Base-by-base conservation (phyloP, 2,329 filamentous ascomycete genomes). In the Metarhizium sp. region DNA sequence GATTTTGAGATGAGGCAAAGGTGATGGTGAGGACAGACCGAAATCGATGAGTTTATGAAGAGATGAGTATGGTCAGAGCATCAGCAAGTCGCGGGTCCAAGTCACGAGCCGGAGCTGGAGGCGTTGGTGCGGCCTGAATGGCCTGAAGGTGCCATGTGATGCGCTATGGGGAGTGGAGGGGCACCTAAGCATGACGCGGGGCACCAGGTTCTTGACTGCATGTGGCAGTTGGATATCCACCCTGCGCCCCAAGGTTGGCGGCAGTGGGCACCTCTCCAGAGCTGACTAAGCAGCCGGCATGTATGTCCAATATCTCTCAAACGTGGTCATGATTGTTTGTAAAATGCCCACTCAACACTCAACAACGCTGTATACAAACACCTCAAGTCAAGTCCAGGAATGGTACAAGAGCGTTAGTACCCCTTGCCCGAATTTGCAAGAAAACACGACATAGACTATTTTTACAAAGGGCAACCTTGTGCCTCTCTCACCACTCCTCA, bases 401-500 rank as follows among this genome's bases (percentile, higher is more conserved):
- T 40, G 38, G 13, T 40, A 40, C 13, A 40, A 40, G 13, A 40
- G 38, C 5, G 14, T 40, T 5, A 40, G 14, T 40, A 49, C 25
- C 14, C 45, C 36, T 32, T 30, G 20, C 5, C 29, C 34, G 10
- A 14, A 6, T 14, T 6, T 14, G n/a, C n/a, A 43, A 16, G 16
- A 18, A 20, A 5, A 16, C 14, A 13, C 38, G 38, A 10, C 42
- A 16, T 20, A 45, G 16, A 42, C n/a, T 16, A 42, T 42, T 42
- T 30, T 5, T 48, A 48, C 45, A 48, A 29, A 30, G 20, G 45
- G 7, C 25, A 48, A 5, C 45, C 10, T 14, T 10, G 6, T 45
- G 42, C 25, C 25, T 16, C n/a, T 25, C n/a, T 48, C 68, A 78
- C 76, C 75, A 78, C 59, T 71, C 66, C n/a, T 67, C 59, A 13